phyloP scores from a whole-genome alignment of 139 green algal genomes.

The Chlorella sp. region DNA sequence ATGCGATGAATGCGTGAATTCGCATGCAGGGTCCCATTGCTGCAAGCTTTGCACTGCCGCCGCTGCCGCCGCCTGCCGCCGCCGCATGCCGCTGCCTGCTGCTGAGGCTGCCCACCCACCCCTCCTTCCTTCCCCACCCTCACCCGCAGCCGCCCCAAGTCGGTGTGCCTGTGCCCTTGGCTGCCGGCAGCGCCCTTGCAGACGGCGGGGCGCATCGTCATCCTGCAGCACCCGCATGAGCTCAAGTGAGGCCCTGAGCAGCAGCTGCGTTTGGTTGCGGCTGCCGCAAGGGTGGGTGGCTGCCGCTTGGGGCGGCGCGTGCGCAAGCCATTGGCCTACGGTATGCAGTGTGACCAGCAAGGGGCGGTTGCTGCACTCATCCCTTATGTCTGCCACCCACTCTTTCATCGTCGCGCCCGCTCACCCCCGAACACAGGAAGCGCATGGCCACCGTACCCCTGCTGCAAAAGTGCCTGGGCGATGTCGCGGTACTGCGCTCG shows the following conservation, averaged over 20 bases:
- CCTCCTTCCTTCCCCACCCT: not conserved
- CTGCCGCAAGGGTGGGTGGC: too few relatives aligned
- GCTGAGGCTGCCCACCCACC: not conserved
- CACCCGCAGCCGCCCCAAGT: constrained; percentile 1
- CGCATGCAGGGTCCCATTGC: not conserved
- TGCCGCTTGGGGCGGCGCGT: too few relatives aligned
- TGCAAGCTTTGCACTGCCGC: not conserved
- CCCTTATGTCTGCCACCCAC: not conserved
- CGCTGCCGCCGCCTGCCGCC: not conserved
- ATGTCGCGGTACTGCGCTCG: not conserved
- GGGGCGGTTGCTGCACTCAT: too few relatives aligned
- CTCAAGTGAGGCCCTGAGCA: not conserved
- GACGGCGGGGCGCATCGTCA: not conserved
- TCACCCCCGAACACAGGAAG: not conserved
- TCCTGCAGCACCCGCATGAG: constrained; percentile 29
- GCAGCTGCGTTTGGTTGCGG: too few relatives aligned
- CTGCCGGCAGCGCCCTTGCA: not conserved
- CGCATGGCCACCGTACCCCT: constrained; percentile 16
- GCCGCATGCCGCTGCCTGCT: not conserved
- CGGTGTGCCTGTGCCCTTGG: constrained; percentile 15
- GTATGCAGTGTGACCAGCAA: too few relatives aligned
- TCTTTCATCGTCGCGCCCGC: too few relatives aligned
- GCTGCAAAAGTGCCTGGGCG: constrained; percentile 17
- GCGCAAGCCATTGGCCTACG: too few relatives aligned
- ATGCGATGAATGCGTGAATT: not conserved